Conservation (phyloP, 2,329 filamentous ascomycete species). For the Diaporthe amygdali region DNA sequence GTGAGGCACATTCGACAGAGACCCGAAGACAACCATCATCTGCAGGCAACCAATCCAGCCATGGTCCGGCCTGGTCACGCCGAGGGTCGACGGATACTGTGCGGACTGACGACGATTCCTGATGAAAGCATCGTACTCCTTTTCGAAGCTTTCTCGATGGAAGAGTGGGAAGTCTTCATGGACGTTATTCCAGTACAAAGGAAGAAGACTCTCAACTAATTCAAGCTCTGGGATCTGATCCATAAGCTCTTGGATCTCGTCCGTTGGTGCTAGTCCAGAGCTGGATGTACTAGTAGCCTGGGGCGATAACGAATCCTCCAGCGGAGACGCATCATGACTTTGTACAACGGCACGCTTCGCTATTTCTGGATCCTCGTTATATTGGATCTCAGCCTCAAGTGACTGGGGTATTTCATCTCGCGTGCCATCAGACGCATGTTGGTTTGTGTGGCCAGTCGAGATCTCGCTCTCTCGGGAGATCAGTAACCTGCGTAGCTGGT, state of each 20-base stretch:
- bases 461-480: not conserved
- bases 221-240: not conserved
- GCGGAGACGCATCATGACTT: not conserved
- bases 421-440: not conserved
- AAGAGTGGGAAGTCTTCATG: slow-evolving; percentile 2
- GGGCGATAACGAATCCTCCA: not conserved
- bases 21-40: slow-evolving; percentile 28
- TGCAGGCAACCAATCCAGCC: not conserved
- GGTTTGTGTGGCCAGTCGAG: not conserved
- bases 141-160: not conserved
- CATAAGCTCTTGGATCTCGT: not conserved
- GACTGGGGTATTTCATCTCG: not conserved
- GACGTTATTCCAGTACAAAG: not conserved
- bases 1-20: slow-evolving; percentile 24
- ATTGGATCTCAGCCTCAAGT: not conserved
- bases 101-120: not conserved
- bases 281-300: not conserved
- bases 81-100: not conserved
- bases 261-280: not conserved
- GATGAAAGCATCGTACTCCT: not conserved
- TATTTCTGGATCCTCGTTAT: not conserved
- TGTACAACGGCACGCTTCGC: not conserved
- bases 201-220: not conserved
- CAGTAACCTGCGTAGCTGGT: slow-evolving; percentile 34
- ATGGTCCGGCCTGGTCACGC: not conserved